Conservation (phyloP, 1,284 basidiomycete species). For the Cutaneotrichosporon arboriforme region DNA sequence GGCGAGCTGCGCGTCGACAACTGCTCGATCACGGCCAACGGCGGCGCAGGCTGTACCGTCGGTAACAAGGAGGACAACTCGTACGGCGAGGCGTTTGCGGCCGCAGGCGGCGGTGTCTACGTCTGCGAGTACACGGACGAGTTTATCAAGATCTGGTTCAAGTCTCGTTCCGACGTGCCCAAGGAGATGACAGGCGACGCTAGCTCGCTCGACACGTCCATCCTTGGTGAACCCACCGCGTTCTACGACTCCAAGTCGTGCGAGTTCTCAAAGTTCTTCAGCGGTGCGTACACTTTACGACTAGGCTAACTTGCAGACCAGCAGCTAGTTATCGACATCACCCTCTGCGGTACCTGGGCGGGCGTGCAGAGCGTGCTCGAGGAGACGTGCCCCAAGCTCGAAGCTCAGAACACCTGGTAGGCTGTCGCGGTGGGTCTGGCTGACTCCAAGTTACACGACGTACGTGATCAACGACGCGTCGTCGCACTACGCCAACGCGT, state of each 20-base stretch:
- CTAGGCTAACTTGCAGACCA: slow-evolving; percentile 50
- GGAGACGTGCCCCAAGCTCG: slow-evolving; percentile 55
- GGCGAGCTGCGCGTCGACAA: slow-evolving; percentile 18
- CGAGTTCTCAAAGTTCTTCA: slow-evolving; percentile 58
- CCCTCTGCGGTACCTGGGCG: slow-evolving; percentile 61
- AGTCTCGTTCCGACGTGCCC: slow-evolving; percentile 60
- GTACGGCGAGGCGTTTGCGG: slow-evolving; percentile 62
- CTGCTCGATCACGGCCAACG: slow-evolving; percentile 39
- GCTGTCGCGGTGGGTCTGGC: background rate
- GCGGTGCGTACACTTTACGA: slow-evolving; percentile 18
- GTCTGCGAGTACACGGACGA: slow-evolving; percentile 62
- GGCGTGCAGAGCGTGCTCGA: slow-evolving; percentile 55
- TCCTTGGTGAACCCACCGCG: slow-evolving; percentile 62
- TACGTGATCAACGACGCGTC: slow-evolving; percentile 60
- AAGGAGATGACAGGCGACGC: slow-evolving; percentile 53
- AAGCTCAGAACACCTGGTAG: slow-evolving; percentile 24
- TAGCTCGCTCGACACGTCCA: slow-evolving; percentile 58
- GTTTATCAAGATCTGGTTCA: slow-evolving; percentile 65
- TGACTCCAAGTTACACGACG: slow-evolving; percentile 56
- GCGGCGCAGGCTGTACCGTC: slow-evolving; percentile 61
- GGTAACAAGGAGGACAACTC: slow-evolving; percentile 54
- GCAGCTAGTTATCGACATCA: slow-evolving; percentile 67
- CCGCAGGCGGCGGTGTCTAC: slow-evolving; percentile 62
- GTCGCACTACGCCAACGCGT: slow-evolving; percentile 59
- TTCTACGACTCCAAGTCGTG: slow-evolving; percentile 63